Evolutionary conservation across 2,329 filamentous ascomycete species (phyloP).

Genomic region (Colletotrichum lindemuthianum): DNA sequence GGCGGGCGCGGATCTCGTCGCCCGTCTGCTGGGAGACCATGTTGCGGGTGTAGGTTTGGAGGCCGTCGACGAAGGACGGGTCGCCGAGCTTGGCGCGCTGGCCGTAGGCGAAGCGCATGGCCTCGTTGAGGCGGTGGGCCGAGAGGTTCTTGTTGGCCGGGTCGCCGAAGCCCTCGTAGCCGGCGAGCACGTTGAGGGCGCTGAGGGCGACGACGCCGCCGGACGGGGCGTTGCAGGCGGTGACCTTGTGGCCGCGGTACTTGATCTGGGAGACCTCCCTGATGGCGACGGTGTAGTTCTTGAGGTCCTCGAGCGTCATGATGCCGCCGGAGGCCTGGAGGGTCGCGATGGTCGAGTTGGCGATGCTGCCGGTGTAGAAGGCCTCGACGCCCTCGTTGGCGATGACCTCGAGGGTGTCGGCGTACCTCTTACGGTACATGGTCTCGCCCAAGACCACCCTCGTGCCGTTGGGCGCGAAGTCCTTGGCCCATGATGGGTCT

Average conservation of each 20-base stretch:
- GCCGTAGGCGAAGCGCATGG: conserved; percentile 84
- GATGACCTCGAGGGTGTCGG: conserved; percentile 77
- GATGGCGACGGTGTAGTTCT: conserved; percentile 75
- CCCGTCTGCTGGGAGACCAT: conserved; percentile 72
- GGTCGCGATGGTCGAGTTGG: conserved; percentile 74
- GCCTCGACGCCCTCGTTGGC: conserved; percentile 71
- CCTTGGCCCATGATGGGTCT: conserved; percentile 80
- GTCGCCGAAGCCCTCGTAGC: conserved; percentile 73
- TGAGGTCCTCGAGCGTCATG: conserved; percentile 79
- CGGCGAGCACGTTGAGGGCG: conserved; percentile 79
- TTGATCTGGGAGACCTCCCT: conserved; percentile 69
- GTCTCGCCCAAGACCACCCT: conserved; percentile 74
- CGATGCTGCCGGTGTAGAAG: conserved; percentile 77
- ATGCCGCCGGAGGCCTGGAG: conserved; percentile 73
- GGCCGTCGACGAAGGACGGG: conserved; percentile 72
- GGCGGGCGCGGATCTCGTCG: conserved; percentile 59
- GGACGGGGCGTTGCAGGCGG: conserved; percentile 74
- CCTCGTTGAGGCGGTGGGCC: conserved; percentile 84
- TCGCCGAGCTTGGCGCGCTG: conserved; percentile 79
- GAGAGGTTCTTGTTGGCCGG: conserved; percentile 65
- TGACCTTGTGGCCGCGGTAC: conserved; percentile 77
- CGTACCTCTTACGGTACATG: conserved; percentile 79
- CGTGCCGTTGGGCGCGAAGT: conserved; percentile 83
- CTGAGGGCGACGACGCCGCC: conserved; percentile 77
- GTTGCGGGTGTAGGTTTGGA: conserved; percentile 68